Evolutionary conservation across 2,329 filamentous ascomycete genomes (phyloP).

Genomic region (Aspergillus persii): DNA sequence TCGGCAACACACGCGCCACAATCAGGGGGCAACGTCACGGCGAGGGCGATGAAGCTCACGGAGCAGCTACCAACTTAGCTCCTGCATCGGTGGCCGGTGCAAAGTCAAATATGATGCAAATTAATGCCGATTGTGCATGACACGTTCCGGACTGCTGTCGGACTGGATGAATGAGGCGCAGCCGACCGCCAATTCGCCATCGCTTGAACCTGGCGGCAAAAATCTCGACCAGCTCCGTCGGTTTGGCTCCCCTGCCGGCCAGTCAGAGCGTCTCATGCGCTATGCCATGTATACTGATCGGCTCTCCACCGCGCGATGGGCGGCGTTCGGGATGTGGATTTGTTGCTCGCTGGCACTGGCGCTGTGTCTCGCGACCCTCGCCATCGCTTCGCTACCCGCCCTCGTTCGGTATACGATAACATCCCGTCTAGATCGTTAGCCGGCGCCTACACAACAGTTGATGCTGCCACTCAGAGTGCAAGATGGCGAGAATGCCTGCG

Average conservation of each 20-base stretch:
- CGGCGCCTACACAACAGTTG: background rate
- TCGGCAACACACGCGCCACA: background rate
- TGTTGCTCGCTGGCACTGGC: too few relatives aligned
- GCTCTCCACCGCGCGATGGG: background rate
- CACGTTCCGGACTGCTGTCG: background rate
- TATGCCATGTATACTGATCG: background rate
- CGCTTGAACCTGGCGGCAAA: conserved; percentile 6
- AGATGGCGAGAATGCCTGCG: background rate
- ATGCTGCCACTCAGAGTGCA: background rate
- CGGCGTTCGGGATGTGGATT: background rate
- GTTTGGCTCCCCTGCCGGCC: background rate
- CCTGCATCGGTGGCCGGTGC: background rate
- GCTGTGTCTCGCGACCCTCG: too few relatives aligned
- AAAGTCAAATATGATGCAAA: background rate
- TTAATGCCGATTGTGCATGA: background rate
- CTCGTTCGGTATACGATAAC: background rate
- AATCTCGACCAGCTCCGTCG: background rate
- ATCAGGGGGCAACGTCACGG: background rate
- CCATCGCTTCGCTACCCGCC: background rate
- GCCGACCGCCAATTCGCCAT: background rate
- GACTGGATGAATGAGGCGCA: conserved; percentile 10
- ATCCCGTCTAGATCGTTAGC: background rate
- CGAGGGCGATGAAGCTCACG: background rate
- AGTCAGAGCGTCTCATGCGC: background rate
- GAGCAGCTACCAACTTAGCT: background rate